These are phyloP conservation scores for Paramyrothecium sp. DNA, from an alignment of 2,329 filamentous ascomycete species.

Conservation along the genomic window DNA sequence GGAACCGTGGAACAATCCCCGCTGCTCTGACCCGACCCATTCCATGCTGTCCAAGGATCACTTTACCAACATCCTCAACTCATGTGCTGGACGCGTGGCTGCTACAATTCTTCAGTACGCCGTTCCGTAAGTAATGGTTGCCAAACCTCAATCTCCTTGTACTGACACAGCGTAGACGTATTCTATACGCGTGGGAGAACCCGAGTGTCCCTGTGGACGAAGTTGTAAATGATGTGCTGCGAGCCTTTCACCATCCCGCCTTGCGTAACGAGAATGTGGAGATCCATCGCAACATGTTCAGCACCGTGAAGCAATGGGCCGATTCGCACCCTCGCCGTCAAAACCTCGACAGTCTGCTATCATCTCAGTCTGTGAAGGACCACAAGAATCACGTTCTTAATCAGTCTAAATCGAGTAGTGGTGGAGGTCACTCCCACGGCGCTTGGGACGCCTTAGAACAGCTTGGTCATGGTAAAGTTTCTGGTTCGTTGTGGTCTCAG, in stretches of 20 bases:
- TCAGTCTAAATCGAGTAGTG: slow-evolving; percentile 26
- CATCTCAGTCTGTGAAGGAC: slow-evolving; percentile 76
- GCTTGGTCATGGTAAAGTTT: slow-evolving; percentile 55
- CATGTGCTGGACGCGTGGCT: slow-evolving; percentile 72
- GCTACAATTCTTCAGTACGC: slow-evolving; percentile 80
- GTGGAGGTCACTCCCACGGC: slow-evolving; percentile 38
- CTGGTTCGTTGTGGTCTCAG: slow-evolving; percentile 60
- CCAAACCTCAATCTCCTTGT: not conserved
- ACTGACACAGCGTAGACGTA: slow-evolving; percentile 46
- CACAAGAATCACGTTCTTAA: slow-evolving; percentile 74
- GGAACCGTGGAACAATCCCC: slow-evolving; percentile 76
- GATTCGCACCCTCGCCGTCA: slow-evolving; percentile 65
- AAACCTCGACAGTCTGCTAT: slow-evolving; percentile 72
- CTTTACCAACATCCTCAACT: slow-evolving; percentile 76
- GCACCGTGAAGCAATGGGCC: slow-evolving; percentile 79
- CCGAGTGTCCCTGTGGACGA: slow-evolving; percentile 78
- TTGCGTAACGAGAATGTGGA: slow-evolving; percentile 73
- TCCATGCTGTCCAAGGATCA: slow-evolving; percentile 84
- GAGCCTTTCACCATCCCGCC: slow-evolving; percentile 88
- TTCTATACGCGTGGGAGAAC: slow-evolving; percentile 93
- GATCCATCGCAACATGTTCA: slow-evolving; percentile 86
- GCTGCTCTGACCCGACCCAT: slow-evolving; percentile 76
- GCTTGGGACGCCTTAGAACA: slow-evolving; percentile 40
- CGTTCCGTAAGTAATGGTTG: slow-evolving; percentile 59
- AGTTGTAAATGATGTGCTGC: slow-evolving; percentile 76